Conservation (phyloP, 257 asterid species). For the Solanum clarkiae region DNA sequence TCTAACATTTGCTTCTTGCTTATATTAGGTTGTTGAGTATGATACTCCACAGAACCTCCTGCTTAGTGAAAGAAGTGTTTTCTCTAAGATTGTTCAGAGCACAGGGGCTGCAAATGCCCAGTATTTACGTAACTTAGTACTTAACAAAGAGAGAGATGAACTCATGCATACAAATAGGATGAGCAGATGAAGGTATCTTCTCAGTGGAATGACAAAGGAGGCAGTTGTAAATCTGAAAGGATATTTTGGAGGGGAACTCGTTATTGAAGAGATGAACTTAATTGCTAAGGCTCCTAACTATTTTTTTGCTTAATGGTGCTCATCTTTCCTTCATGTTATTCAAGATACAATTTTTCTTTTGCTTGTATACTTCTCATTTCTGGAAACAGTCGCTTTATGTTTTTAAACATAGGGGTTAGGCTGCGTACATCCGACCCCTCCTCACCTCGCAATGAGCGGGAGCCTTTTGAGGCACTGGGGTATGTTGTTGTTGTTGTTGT, state of each 20-base stretch:
- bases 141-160: conserved; percentile 15
- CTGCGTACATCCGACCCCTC: too few species aligned
- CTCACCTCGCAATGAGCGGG: too few species aligned
- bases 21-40: conserved; percentile 45
- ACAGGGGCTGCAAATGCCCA: conserved; percentile 75
- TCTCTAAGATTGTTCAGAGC: conserved; percentile 65
- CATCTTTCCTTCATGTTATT: conserved; percentile 43
- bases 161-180: conserved; percentile 10
- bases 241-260: conserved; percentile 45
- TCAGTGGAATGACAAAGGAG: conserved; percentile 32
- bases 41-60: conserved; percentile 50
- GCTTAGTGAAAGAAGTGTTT: conserved; percentile 37
- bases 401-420: too few species aligned
- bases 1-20: background rate
- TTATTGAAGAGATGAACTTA: conserved; percentile 42
- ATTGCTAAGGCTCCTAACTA: conserved; percentile 29
- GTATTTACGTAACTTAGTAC: conserved; percentile 51
- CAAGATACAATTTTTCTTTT: conserved; percentile 36
- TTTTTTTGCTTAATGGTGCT: conserved; percentile 28
- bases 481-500: too few species aligned
- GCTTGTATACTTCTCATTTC: background rate
- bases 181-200: conserved; percentile 34
- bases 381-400: too few species aligned
- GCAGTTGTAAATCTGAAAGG: conserved; percentile 43
- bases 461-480: too few species aligned